Conservation (phyloP, 1,284 basidiomycete species). For the Heterobasidion occidentale region DNA sequence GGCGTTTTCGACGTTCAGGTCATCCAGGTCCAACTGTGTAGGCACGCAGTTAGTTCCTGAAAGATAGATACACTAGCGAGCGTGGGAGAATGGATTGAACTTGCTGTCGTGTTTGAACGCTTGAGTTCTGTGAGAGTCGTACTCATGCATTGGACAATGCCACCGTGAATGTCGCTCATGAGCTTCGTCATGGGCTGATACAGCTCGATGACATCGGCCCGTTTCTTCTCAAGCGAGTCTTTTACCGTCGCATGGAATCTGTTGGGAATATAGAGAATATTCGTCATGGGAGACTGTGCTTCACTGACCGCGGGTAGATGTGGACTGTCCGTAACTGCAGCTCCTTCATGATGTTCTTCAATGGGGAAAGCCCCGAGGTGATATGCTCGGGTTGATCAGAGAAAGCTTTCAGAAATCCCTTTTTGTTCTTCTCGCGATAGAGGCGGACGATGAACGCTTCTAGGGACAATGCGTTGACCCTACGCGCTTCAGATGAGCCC, state of each 20-base stretch:
- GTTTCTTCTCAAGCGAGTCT: constrained; percentile 68
- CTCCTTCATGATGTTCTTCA: constrained; percentile 91
- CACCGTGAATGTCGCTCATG: constrained; percentile 89
- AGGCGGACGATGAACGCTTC: constrained; percentile 90
- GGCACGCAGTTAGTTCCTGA: too few species aligned
- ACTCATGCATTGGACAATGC: constrained; percentile 93
- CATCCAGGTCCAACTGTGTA: constrained; percentile 83
- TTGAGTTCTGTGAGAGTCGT: constrained; percentile 88
- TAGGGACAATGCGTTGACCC: constrained; percentile 76
- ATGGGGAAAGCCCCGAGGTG: constrained; percentile 83
- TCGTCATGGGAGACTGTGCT: neutral
- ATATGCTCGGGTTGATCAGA: constrained; percentile 95
- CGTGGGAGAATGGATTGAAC: constrained; percentile 14
- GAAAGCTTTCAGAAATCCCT: constrained; percentile 94
- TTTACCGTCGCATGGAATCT: constrained; percentile 91
- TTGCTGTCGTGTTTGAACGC: constrained; percentile 76
- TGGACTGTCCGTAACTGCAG: constrained; percentile 83
- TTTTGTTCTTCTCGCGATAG: constrained; percentile 81
- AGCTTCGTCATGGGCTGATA: constrained; percentile 80
- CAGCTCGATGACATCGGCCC: constrained; percentile 90
- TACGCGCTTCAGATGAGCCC: constrained; percentile 20
- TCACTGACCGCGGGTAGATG: constrained; percentile 80
- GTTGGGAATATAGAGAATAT: neutral
- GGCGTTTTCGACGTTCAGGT: constrained; percentile 88
- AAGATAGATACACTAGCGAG: neutral